A percentile compares a stretch with the other conserved stretches of the same genome.
Conservation (phyloP, 2,329 filamentous ascomycete species). For the Raffaelea ambrosiae region DNA sequence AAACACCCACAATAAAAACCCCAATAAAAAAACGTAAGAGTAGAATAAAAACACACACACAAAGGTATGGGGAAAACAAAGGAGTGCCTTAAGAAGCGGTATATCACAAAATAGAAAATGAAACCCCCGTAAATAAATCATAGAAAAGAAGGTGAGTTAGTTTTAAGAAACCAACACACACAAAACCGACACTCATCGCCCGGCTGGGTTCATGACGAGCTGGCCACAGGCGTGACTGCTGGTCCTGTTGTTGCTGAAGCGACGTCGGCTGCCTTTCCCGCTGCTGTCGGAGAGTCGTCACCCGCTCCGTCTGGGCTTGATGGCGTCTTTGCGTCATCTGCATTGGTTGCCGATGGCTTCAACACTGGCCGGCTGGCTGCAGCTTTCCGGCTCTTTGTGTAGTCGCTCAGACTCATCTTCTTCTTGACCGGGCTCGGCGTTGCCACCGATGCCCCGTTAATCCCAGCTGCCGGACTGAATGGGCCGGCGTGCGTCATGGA, state of each 20-base stretch:
- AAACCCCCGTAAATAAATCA: neutral
- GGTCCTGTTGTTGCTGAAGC: neutral
- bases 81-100: no score
- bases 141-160: neutral
- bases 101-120: neutral
- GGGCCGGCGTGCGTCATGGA: slow-evolving; percentile 31
- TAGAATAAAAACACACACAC: neutral
- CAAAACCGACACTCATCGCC: no score
- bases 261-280: slow-evolving; percentile 5
- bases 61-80: neutral
- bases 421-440: slow-evolving; percentile 56
- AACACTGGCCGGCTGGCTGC: slow-evolving; percentile 30
- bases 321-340: slow-evolving; percentile 3
- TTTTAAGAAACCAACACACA: no score
- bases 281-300: slow-evolving; percentile 7
- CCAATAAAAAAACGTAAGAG: neutral
- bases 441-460: slow-evolving; percentile 32
- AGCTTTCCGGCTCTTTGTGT: slow-evolving; percentile 51
- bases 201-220: neutral
- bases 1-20: neutral
- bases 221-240: neutral
- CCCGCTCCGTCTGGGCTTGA: neutral
- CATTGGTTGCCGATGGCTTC: slow-evolving; percentile 23
- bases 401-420: slow-evolving; percentile 59
- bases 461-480: slow-evolving; percentile 27